phyloP scores from a whole-genome alignment of 2,329 filamentous ascomycete species.

The Neonectria punicea region DNA sequence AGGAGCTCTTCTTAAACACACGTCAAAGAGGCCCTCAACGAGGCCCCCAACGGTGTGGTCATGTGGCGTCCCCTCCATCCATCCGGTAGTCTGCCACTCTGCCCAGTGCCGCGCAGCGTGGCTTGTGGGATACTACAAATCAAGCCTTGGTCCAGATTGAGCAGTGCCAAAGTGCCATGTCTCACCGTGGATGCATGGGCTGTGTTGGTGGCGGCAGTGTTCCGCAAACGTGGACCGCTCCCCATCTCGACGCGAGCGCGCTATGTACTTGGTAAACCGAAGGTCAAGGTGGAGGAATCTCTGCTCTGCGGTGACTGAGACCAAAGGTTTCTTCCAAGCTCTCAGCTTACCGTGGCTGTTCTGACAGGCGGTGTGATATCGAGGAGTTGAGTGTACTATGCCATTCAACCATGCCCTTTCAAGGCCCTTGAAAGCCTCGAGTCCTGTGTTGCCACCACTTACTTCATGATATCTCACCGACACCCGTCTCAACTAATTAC shows the following conservation, averaged over 20 bases:
- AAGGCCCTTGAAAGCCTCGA: background rate
- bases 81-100: background rate
- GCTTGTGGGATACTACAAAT: slow-evolving; percentile 12
- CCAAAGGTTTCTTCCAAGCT: background rate
- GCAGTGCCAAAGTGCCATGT: slow-evolving; percentile 6
- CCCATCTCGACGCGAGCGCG: background rate
- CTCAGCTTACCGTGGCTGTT: slow-evolving; percentile 3
- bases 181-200: slow-evolving; percentile 5
- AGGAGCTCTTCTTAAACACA: background rate
- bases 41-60: background rate
- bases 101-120: slow-evolving; percentile 11
- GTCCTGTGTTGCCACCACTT: background rate
- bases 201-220: slow-evolving; percentile 13
- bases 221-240: slow-evolving; percentile 11
- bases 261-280: slow-evolving; percentile 1
- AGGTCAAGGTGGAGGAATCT: background rate
- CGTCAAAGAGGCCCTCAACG: background rate
- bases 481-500: background rate
- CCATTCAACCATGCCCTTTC: slow-evolving; percentile 2
- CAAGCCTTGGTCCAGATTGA: slow-evolving; percentile 8
- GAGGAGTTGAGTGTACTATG: slow-evolving; percentile 2
- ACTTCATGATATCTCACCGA: background rate
- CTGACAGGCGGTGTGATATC: slow-evolving; percentile 15
- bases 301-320: slow-evolving; percentile 8
- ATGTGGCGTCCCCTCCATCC: slow-evolving; percentile 14